Evolutionary conservation across 225 moss, liverwort and hornwort species (phyloP), one percentile per base, ranked within the genome.

Genomic region (Pleurozium schreberi): DNA sequence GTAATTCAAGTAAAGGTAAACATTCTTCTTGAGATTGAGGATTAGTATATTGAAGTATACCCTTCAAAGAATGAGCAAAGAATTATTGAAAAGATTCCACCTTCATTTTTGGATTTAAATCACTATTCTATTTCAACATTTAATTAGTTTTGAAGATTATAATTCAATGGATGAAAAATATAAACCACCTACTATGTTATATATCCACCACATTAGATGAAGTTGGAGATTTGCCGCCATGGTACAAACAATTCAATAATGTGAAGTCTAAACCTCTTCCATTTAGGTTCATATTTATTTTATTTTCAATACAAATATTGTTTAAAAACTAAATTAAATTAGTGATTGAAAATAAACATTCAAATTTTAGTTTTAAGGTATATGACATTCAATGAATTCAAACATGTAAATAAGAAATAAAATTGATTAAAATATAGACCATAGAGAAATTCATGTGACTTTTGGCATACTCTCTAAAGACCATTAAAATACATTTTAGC

Each of bases 21-120:
- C 5, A 34, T 33, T 75, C 34, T 7, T 75, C 8, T 75, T 50
- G 8, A 50, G 5, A 50, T 50, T 75, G 13, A 50, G 0, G 12
- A 5, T 20, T 50, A 34, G 0, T 8, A 33, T 50, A 0, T 21
- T 75, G 2, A 50, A 50, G 50, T 33, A 33, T 12, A 75, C 1
- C 50, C 12, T 33, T 45, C 5, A 12, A 12, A 0, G 3, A 3
- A 20, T 50, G 20, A 33, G 1, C 5, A 49, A 50, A 0, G 20
- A 34, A 34, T 8, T n/a, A n/a, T n/a, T n/a, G 12, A 47, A 49
- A 74, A 47, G 12, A 31, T 74, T 0, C 8, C 2, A 50, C 4
- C 0, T 0, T 19, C 10, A 0, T 2, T 0, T 50, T 75, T 50
- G 12, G 12, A 33, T 75, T 45, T 33, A 20, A 75, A 49, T 12